phyloP scores from a whole-genome alignment of 1,139 yeast genomes.

The Hemisphaericaspora xylofermentans region DNA sequence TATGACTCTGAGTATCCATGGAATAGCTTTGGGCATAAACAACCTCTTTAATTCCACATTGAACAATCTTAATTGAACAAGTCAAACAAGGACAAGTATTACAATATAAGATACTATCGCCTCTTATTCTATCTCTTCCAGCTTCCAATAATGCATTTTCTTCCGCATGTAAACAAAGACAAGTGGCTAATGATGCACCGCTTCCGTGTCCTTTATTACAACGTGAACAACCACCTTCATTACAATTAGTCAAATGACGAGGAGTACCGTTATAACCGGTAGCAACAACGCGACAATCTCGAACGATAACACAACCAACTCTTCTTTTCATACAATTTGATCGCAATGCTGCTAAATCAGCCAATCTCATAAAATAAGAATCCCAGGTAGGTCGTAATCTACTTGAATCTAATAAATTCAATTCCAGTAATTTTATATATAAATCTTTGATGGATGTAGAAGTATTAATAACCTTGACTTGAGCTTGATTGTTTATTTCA shows the following conservation, averaged over 20 bases:
- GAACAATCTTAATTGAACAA: conserved; percentile 92
- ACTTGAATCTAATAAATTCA: conserved; percentile 55
- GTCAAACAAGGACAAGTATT: conserved; percentile 97
- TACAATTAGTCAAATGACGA: conserved; percentile 80
- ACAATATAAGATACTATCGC: conserved; percentile 73
- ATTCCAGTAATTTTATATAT: conserved; percentile 48
- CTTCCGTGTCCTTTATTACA: conserved; percentile 75
- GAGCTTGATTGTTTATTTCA: conserved; percentile 56
- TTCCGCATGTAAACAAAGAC: conserved; percentile 94
- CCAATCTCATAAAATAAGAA: conserved; percentile 87
- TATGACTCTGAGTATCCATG: conserved; percentile 77
- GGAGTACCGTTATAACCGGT: conserved; percentile 99
- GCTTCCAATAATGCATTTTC: conserved; percentile 94
- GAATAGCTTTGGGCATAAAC: conserved; percentile 90
- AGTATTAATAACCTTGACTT: conserved; percentile 62
- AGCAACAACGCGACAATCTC: conserved; percentile 83
- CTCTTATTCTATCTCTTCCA: conserved; percentile 76
- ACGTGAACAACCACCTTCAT: conserved; percentile 90
- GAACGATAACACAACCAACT: conserved; percentile 92
- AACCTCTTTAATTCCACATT: conserved; percentile 88
- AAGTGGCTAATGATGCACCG: conserved; percentile 64
- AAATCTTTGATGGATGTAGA: conserved; percentile 48
- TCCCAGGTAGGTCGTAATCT: conserved; percentile 95
- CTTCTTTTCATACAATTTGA: conserved; percentile 96
- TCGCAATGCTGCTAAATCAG: conserved; percentile 88